Base-by-base conservation (phyloP, 768 basidiomycete genomes). In the Cubamyces lactineus region DNA sequence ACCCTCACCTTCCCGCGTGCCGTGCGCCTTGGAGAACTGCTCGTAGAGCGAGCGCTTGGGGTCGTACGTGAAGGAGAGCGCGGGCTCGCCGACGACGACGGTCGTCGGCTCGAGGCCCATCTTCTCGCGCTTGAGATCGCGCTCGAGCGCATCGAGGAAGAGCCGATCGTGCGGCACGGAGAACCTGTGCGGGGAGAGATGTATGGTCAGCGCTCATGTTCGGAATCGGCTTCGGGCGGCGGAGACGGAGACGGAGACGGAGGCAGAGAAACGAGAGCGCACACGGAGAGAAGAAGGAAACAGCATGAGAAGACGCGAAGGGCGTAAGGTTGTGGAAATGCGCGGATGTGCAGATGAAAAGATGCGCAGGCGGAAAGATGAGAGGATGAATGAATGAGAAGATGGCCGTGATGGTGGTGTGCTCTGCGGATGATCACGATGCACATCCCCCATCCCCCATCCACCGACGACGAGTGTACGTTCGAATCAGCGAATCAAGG, bases 161-260 rank as follows among this genome's bases (percentile, higher is more conserved):
- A 98, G 88, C 38, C 95, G 89, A 73, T 98, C 96, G 63, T 98
- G 96, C 2, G 96, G 96, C 6, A 98, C 96, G 6, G 94, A 96
- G 78, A 94, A 97, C 94, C 93, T 96, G 71, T 5, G 53, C 40
- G 57, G 17, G 21, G 69, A 28, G 48, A 45, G 48, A 75, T 77
- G 76, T 9, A 28, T 28, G 38, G 53, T 65, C 41, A 58, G 64
- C 38, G 28, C 24, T n/a, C 38, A 41, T 28, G 26, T 9, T 16
- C 17, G 34, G 38, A 23, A 23, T 51, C 30, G 38, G 40, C 17
- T 48, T 17, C 43, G 43, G 67, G 76, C 78, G 64, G 79, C 80
- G 5, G 78, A 53, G 48, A 23, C 54, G 21, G 19, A 49, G 41
- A 54, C n/a, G 54, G 11, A n/a, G 16, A 1, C 12, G 42, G 7